Evolutionary conservation across 352 stramenopile species (phyloP).

Genomic region (Phytophthora europaea): DNA sequence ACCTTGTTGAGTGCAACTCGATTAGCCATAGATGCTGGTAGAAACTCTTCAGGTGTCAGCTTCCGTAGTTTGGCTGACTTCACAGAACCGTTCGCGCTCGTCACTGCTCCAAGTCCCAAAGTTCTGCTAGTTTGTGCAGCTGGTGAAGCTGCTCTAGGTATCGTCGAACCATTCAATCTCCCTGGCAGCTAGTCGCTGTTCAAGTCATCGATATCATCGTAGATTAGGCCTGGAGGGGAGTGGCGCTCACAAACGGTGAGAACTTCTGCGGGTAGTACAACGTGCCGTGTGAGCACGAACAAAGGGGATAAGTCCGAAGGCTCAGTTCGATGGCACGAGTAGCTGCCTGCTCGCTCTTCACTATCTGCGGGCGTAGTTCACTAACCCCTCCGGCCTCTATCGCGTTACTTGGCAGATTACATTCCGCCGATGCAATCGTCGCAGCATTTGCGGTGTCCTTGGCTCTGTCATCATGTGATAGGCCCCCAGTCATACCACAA

Average conservation of each 20-base stretch:
- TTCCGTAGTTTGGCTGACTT: conserved; percentile 6
- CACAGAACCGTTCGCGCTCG: conserved; percentile 22
- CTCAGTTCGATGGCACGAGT: background rate
- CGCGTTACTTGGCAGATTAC: background rate
- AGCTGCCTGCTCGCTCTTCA: background rate
- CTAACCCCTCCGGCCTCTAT: too few species aligned
- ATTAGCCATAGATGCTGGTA: conserved; percentile 8
- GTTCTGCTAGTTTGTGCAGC: conserved; percentile 8
- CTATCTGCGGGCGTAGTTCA: background rate
- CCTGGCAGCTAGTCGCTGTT: conserved; percentile 1
- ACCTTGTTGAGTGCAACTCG: background rate
- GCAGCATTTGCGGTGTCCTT: background rate
- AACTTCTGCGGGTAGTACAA: too few species aligned
- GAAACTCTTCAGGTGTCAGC: conserved; percentile 10
- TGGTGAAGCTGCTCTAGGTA: background rate
- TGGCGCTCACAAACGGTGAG: background rate
- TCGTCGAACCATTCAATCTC: conserved; percentile 11
- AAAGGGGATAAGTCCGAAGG: background rate
- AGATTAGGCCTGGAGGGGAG: background rate
- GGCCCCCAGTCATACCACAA: too few species aligned
- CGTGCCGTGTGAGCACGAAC: too few species aligned
- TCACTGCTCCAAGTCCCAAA: conserved; percentile 16
- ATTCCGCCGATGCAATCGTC: background rate
- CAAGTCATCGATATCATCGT: conserved; percentile 1
- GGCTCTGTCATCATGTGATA: background rate